Conservation (phyloP, 2,329 filamentous ascomycete genomes). For the Fusarium guadeloupense region DNA sequence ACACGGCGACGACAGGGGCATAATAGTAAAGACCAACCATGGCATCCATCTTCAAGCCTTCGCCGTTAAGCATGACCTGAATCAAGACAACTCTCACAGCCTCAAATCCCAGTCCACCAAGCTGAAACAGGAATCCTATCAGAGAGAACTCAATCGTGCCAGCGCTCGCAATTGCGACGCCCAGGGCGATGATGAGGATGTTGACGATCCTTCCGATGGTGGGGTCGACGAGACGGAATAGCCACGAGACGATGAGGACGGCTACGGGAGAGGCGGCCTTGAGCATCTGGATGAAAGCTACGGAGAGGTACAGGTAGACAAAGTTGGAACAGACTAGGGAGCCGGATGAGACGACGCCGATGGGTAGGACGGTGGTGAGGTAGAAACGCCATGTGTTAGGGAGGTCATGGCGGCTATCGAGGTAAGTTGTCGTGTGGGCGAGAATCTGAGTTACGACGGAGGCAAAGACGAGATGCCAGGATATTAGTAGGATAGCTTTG, state of each 20-base stretch:
- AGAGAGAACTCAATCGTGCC: slow-evolving; percentile 8
- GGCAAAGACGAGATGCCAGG: slow-evolving; percentile 32
- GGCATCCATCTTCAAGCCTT: slow-evolving; percentile 27
- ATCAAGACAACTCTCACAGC: slow-evolving; percentile 25
- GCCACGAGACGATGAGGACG: slow-evolving; percentile 5
- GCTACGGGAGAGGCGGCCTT: slow-evolving; percentile 8
- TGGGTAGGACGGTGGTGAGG: not conserved
- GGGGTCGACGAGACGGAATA: slow-evolving; percentile 5
- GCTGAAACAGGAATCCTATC: slow-evolving; percentile 5
- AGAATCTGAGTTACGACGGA: slow-evolving; percentile 25
- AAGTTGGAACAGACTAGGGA: slow-evolving; percentile 17
- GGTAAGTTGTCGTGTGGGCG: slow-evolving; percentile 21
- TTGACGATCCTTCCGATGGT: not conserved
- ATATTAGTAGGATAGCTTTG: slow-evolving; percentile 11
- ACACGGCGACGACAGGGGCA: slow-evolving; percentile 10
- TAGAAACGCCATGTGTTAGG: slow-evolving; percentile 18
- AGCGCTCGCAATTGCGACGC: slow-evolving; percentile 1
- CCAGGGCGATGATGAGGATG: slow-evolving; percentile 1
- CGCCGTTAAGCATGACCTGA: slow-evolving; percentile 26
- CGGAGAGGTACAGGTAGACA: slow-evolving; percentile 12
- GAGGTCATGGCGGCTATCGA: slow-evolving; percentile 24
- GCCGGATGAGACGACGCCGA: slow-evolving; percentile 8
- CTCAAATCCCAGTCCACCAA: slow-evolving; percentile 13
- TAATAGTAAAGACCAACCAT: slow-evolving; percentile 30
- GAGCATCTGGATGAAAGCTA: slow-evolving; percentile 20